Conservation (phyloP, 2,329 filamentous ascomycete species). For the Sclerotinia spermophila region DNA sequence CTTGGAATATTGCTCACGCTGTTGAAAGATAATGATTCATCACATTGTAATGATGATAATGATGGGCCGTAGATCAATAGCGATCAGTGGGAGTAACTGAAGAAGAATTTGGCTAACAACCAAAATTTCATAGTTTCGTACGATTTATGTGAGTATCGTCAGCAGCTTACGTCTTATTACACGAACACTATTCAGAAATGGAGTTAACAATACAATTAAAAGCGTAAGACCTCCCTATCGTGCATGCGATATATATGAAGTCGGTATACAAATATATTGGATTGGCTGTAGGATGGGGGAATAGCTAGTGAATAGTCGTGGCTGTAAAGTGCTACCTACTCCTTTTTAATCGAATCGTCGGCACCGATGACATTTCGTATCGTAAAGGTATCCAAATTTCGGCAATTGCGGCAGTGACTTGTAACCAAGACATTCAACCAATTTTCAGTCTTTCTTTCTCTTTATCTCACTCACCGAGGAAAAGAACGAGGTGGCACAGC, state of each 20-base stretch:
- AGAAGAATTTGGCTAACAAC: neutral
- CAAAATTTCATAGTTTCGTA: neutral
- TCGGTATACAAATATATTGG: neutral
- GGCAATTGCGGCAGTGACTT: neutral
- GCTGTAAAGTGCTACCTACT: neutral
- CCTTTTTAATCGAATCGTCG: neutral
- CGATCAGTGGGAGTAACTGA: neutral
- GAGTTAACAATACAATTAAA: neutral
- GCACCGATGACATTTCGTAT: neutral
- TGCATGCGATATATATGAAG: neutral
- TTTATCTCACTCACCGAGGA: neutral
- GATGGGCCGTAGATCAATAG: neutral
- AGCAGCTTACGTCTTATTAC: constrained; percentile 3
- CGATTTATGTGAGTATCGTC: neutral
- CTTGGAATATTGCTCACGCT: neutral
- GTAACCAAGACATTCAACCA: constrained; percentile 4
- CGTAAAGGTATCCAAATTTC: constrained; percentile 4
- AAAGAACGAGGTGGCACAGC: neutral
- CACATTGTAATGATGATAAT: neutral
- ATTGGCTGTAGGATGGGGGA: neutral
- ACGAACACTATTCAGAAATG: neutral
- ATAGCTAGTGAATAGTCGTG: neutral
- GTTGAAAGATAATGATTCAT: neutral
- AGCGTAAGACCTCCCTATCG: neutral
- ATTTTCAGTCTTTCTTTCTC: neutral